A percentile compares a stretch with the other conserved stretches of the same genome.
Evolutionary conservation across 192 early-diverging fungal species (phyloP).

Genomic region (Linnemannia zychae): DNA sequence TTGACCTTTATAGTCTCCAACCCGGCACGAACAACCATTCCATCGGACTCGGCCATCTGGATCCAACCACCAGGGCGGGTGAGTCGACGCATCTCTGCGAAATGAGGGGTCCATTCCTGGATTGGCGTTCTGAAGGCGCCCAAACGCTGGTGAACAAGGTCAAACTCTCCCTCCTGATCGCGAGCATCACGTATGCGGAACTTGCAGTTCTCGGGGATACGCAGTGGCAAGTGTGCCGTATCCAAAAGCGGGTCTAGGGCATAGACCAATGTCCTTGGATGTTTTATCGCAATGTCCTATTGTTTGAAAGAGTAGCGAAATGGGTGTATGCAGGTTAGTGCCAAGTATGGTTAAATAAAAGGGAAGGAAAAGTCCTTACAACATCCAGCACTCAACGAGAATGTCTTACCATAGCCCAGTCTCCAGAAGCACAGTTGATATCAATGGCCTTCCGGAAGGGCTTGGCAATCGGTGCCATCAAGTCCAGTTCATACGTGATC

Average conservation of each 20-base stretch:
- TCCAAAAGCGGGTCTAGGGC: slow-evolving; percentile 41
- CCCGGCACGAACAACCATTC: slow-evolving; percentile 33
- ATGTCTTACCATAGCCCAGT: slow-evolving; percentile 43
- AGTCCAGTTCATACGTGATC: slow-evolving; percentile 43
- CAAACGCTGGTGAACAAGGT: slow-evolving; percentile 49
- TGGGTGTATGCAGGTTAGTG: not conserved
- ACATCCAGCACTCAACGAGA: not conserved
- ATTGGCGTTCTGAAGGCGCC: slow-evolving; percentile 46
- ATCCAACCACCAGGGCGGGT: slow-evolving; percentile 52
- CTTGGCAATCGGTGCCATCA: slow-evolving; percentile 43
- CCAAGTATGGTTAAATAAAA: not conserved
- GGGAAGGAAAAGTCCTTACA: not conserved
- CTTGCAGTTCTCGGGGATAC: slow-evolving; percentile 52
- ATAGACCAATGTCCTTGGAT: slow-evolving; percentile 47
- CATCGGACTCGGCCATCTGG: slow-evolving; percentile 49
- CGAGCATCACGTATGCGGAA: slow-evolving; percentile 47
- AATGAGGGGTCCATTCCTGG: slow-evolving; percentile 57
- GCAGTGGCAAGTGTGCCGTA: slow-evolving; percentile 18
- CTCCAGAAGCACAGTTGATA: slow-evolving; percentile 40
- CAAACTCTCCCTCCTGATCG: slow-evolving; percentile 53
- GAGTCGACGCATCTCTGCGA: slow-evolving; percentile 43
- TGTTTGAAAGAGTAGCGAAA: not conserved
- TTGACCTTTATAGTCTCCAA: slow-evolving; percentile 45
- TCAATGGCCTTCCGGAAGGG: slow-evolving; percentile 52
- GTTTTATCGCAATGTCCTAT: slow-evolving; percentile 46